These are phyloP conservation scores for Rosa hybrid DNA, from an alignment of 331 rosid genomes.

Conservation along the genomic window DNA sequence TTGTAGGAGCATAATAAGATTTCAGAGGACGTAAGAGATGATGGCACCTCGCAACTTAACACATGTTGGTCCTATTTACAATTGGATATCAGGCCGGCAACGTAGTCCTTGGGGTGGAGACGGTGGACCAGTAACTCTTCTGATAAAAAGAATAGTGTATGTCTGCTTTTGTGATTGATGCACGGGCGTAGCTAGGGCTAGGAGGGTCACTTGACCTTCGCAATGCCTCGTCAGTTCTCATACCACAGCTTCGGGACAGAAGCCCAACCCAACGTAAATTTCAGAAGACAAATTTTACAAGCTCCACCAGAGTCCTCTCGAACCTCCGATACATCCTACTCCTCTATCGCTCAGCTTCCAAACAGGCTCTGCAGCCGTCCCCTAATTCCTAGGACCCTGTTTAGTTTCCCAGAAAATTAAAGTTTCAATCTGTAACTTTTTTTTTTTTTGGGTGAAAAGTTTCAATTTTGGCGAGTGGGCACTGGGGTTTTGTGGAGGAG, in stretches of 20 bases:
- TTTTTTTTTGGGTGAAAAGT: too few relatives aligned
- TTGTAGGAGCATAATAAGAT: neutral
- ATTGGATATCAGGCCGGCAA: neutral
- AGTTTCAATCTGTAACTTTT: slow-evolving; percentile 63
- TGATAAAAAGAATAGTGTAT: neutral
- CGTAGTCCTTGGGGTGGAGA: neutral
- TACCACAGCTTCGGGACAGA: too few relatives aligned
- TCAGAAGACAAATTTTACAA: too few relatives aligned
- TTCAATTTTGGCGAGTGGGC: slow-evolving; percentile 82
- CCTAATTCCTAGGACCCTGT: slow-evolving; percentile 6
- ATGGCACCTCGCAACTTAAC: neutral
- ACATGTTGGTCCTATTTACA: slow-evolving; percentile 17
- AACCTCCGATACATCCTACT: slow-evolving; percentile 31
- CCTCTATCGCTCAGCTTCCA: slow-evolving; percentile 39
- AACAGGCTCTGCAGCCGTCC: slow-evolving; percentile 51
- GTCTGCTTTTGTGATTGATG: neutral
- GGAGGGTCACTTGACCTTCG: too few relatives aligned
- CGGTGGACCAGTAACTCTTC: neutral
- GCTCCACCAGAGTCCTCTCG: slow-evolving; percentile 30
- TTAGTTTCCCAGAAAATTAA: neutral
- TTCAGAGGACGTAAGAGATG: neutral
- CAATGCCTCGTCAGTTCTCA: slow-evolving; percentile 15
- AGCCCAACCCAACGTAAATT: too few relatives aligned
- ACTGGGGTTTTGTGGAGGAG: slow-evolving; percentile 81
- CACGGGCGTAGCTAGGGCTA: too few relatives aligned